Evolutionary conservation across 345 rosid species (phyloP), one percentile per base, ranked within the genome.

Genomic region (Brassica juncea): DNA sequence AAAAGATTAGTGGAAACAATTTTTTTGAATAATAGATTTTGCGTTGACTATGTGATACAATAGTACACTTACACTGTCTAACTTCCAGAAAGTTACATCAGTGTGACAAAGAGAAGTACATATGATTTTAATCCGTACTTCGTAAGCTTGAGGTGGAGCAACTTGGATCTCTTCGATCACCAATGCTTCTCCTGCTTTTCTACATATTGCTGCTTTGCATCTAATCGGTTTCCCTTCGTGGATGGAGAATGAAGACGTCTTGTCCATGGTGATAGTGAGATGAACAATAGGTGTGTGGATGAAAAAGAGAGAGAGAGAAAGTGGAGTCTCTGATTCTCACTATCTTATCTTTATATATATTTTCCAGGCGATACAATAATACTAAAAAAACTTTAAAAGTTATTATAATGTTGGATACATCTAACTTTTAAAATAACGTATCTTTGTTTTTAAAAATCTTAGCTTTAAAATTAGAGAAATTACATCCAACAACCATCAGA

Each of bases 151-250:
- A 2, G 97, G 95, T 44, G 94, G 89, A 16, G 88, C 92, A 16
- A 92, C 93, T 70, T 82, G 77, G 23, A 92, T 88, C 66, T 90
- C 90, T 81, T 91, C 92, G 0, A 88, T 85, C 71, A 77, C 82
- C 44, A 88, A 81, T 1, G 89, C 65, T 79, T 87, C 85, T 32
- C 88, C 87, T 12, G 86, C 80, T 44, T 39, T 80, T 77, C 90
- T 83, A 77, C 89, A 64, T 12, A 90, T 47, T 27, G 92, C 97
- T 66, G 93, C 95, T 91, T 82, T 87, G 92, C 93, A 88, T 86
- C 69, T 77, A 55, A 91, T 86, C 44, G 82, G 66, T 70, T 87
- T 84, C 15, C 86, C 89, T 47, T 83, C 61, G 30, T 82, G 77
- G 61, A n/a, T 35, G 0, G 82, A 80, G 47, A 32, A 42, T 1